phyloP scores from a whole-genome alignment of 768 basidiomycete genomes.

The Russula olivacea region DNA sequence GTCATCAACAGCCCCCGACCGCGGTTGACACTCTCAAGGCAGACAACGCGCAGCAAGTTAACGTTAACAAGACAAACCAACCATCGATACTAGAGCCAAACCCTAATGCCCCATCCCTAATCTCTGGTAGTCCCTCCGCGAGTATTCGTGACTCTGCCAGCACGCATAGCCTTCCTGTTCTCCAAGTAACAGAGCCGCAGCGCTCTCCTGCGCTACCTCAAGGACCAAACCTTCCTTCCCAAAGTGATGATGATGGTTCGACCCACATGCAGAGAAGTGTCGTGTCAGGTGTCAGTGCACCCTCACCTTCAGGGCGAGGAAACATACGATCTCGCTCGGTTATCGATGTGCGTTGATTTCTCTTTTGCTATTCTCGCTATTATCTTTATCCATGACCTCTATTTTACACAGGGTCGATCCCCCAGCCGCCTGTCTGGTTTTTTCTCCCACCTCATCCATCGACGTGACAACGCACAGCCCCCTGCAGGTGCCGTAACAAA shows the following conservation, averaged over 20 bases:
- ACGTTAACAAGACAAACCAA: slow-evolving; percentile 19
- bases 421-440: slow-evolving; percentile 81
- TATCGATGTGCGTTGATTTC: slow-evolving; percentile 47
- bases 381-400: slow-evolving; percentile 20
- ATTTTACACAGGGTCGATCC: slow-evolving; percentile 43
- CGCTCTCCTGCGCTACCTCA: slow-evolving; percentile 34
- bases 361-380: neutral
- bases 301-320: slow-evolving; percentile 10
- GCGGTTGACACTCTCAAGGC: slow-evolving; percentile 26
- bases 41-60: slow-evolving; percentile 18
- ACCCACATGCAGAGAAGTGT: slow-evolving; percentile 26
- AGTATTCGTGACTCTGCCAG: slow-evolving; percentile 48
- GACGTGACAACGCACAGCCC: slow-evolving; percentile 47
- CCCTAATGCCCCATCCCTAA: slow-evolving; percentile 35
- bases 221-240: slow-evolving; percentile 25
- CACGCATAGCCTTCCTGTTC: slow-evolving; percentile 53
- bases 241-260: slow-evolving; percentile 13
- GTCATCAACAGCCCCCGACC: slow-evolving; percentile 10
- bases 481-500: slow-evolving; percentile 20
- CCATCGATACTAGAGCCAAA: slow-evolving; percentile 30
- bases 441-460: slow-evolving; percentile 70
- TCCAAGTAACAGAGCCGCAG: slow-evolving; percentile 44
- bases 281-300: slow-evolving; percentile 2
- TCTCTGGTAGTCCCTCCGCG: slow-evolving; percentile 33
- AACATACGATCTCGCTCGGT: slow-evolving; percentile 10